These are phyloP conservation scores for Cladosporium sphaerospermum DNA, from an alignment of 2,329 filamentous ascomycete species.

Conservation along the genomic window DNA sequence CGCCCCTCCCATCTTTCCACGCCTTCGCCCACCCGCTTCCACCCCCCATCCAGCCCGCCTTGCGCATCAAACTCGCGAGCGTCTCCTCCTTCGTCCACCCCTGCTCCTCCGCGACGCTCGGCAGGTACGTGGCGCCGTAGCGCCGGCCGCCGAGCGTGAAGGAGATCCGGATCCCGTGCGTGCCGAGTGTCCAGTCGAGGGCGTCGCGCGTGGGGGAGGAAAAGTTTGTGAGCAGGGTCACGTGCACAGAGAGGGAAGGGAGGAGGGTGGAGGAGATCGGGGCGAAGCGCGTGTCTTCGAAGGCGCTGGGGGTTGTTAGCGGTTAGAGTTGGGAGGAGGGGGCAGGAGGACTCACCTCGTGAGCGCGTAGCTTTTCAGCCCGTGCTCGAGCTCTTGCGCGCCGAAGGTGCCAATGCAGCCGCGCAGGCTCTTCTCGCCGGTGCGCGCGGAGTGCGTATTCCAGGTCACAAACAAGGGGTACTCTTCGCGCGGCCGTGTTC, in stretches of 20 bases:
- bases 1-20: slow-evolving; percentile 70
- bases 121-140: slow-evolving; percentile 84
- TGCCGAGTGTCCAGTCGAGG: slow-evolving; percentile 80
- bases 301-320: slow-evolving; percentile 42
- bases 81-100: slow-evolving; percentile 94
- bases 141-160: slow-evolving; percentile 69
- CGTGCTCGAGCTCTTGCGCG: slow-evolving; percentile 62
- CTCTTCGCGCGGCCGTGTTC: slow-evolving; percentile 14
- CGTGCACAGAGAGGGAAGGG: slow-evolving; percentile 65
- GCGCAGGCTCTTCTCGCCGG: slow-evolving; percentile 62
- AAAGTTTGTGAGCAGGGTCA: slow-evolving; percentile 61
- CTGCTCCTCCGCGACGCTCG: slow-evolving; percentile 85
- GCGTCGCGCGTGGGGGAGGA: slow-evolving; percentile 55
- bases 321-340: neutral
- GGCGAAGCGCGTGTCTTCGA: slow-evolving; percentile 57
- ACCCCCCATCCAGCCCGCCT: slow-evolving; percentile 80
- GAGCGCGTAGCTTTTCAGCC: slow-evolving; percentile 73
- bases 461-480: slow-evolving; percentile 90
- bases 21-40: slow-evolving; percentile 38
- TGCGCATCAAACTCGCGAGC: slow-evolving; percentile 81
- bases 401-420: slow-evolving; percentile 97
- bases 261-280: slow-evolving; percentile 63
- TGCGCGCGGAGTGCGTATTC: slow-evolving; percentile 62
- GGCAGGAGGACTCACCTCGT: slow-evolving; percentile 54
- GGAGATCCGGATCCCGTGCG: slow-evolving; percentile 78